phyloP scores from a whole-genome alignment of 2,329 filamentous ascomycete genomes.

The Penicillium psychrosexuale region DNA sequence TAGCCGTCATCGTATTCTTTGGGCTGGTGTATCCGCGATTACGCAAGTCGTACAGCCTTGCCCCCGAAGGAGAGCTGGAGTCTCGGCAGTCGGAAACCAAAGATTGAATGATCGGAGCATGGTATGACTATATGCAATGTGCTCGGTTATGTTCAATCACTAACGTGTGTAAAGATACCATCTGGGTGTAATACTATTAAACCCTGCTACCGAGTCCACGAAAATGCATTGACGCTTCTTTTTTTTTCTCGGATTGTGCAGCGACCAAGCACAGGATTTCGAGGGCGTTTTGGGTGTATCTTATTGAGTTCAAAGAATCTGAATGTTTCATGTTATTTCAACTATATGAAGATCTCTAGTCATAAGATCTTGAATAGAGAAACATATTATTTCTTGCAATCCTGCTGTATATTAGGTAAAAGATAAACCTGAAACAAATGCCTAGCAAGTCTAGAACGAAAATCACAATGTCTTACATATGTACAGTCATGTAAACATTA shows the following conservation, averaged over 20 bases:
- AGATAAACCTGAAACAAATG: neutral
- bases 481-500: no score
- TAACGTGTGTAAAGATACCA: neutral
- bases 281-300: neutral
- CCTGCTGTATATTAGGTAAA: neutral
- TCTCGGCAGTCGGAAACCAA: neutral
- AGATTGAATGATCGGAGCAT: neutral
- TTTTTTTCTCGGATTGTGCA: neutral
- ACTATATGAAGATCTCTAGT: no score
- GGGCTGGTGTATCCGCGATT: conserved; percentile 30
- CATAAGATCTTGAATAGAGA: neutral
- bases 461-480: neutral
- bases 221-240: neutral
- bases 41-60: conserved; percentile 15
- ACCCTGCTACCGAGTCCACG: neutral
- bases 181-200: neutral
- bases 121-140: neutral
- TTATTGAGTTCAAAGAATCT: neutral
- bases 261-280: no score
- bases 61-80: conserved; percentile 6
- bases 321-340: neutral
- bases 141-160: neutral
- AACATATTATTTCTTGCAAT: neutral
- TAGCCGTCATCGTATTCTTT: conserved; percentile 34
- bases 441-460: neutral